Evolutionary conservation across 768 basidiomycete genomes (phyloP), one percentile per base, ranked within the genome.

Genomic region (Kwoniella europaea): DNA sequence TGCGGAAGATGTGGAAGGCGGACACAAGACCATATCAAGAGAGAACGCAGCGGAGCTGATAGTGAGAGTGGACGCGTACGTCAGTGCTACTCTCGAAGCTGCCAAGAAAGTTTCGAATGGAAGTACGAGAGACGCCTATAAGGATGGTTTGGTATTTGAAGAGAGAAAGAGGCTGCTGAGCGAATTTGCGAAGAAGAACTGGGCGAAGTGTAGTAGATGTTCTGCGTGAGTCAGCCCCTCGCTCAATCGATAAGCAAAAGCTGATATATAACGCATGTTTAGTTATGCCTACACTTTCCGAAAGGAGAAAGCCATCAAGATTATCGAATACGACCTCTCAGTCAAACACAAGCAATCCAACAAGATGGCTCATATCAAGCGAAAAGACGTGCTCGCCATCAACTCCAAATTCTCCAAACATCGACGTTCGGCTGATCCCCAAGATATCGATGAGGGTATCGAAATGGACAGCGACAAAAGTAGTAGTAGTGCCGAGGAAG

Each of bases 301-400:
- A 64, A 98, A 93, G 83, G 97, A 99, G 79, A 93, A 92, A 0
- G 87, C 92, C 83, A 93, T 91, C 62, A 98, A 98, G 85, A 88
- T 99, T 66, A 91, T 98, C 80, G 94, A 98, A 85, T 92, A 93
- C 79, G 94, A 95, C 76, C 87, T 98, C 42, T 86, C 92, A 6
- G 62, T 82, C 2, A 96, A 94, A 83, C 90, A 93, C 82, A 94
- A 92, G 83, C 86, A 82, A 56, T 83, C 85, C 52, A 87, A 90
- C 79, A 77, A 80, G 5, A 86, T 88, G 18, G 64, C 88, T 10
- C 85, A 87, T 13, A 81, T 90, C 66, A 89, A 86, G 74, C 88
- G 92, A n/a, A 92, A 91, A 15, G 87, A 95, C 81, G 91, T 97
- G 16, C 86, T 96, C 18, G 58, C 84, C 20, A 63, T 52, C 35